These are phyloP conservation scores for Pogostemon cablin DNA, from an alignment of 257 asterid species.

Conservation along the genomic window DNA sequence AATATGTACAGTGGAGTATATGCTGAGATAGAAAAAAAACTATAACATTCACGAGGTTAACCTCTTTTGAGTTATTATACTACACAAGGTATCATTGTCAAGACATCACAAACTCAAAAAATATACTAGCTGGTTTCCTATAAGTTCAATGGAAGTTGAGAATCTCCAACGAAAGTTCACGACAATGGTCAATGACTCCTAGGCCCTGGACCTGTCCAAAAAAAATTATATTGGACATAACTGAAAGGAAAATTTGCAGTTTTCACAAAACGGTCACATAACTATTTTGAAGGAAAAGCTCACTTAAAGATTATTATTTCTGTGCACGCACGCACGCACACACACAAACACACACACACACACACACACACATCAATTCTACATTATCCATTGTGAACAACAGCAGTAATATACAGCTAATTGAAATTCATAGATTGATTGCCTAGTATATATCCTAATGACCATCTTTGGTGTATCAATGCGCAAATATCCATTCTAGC, in stretches of 20 bases:
- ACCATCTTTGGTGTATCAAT: background rate
- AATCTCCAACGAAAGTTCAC: background rate
- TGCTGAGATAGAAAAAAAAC: background rate
- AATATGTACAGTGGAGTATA: background rate
- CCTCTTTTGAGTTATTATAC: background rate
- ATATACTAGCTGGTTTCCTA: background rate
- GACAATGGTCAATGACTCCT: background rate
- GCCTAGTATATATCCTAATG: constrained; percentile 4
- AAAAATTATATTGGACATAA: background rate
- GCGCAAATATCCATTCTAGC: background rate
- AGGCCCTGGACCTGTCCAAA: background rate
- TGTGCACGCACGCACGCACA: background rate
- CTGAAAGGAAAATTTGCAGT: background rate
- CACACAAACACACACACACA: background rate
- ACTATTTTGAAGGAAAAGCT: background rate
- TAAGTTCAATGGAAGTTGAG: background rate
- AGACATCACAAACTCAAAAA: background rate
- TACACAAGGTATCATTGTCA: constrained; percentile 1
- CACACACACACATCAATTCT: background rate
- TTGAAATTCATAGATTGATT: constrained; percentile 4
- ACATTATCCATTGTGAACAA: background rate
- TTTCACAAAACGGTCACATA: background rate
- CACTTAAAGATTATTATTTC: background rate
- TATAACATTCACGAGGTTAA: constrained; percentile 13
- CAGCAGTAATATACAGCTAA: background rate